Base-by-base conservation (phyloP, 345 rosid species). In the sweet orange (Citrus sinensis) region DNA sequence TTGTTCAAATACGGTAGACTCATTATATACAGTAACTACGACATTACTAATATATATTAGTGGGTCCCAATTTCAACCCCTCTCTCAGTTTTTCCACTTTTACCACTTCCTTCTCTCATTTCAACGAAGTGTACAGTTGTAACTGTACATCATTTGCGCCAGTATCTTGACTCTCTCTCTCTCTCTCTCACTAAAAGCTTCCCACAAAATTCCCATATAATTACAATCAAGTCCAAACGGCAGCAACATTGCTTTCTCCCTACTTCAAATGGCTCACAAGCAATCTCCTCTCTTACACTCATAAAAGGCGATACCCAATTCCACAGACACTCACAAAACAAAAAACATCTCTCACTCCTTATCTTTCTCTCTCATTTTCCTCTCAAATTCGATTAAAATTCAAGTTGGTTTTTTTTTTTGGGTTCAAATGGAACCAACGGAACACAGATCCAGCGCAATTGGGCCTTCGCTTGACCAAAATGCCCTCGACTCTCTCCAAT, bases 401-500 rank as follows among this genome's bases (percentile, higher is more conserved):
- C 4, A 22, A 59, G 35, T 40, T 58, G 59, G 70, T 70, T 35
- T 35, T 5, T 63, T 75, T 46, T 11, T 46, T 3, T 2, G 16
- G 59, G 39, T 40, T 40, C 56, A 60, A 86, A 86, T 83, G 87
- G 85, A 79, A 70, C 76, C 75, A 51, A 32, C 68, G 46, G 82
- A 59, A 55, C 74, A 75, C 78, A 82, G 89, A 89, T 89, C 90
- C 87, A 60, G 42, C 13, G 24, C 56, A 34, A 40, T 61, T 49
- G 68, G 35, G 4, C 78, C 73, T 7, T 64, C 67, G 30, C 63
- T 81, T 7, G 81, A 80, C 79, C 80, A 74, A 5, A 72, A 75
- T 40, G 83, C 68, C 22, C 83, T 86, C 35, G 88, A 87, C 40
- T 82, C 87, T 25, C 60, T 85, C 68, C 85, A 86, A 46, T 83